These are phyloP conservation scores for Neofusicoccum cordaticola DNA, from an alignment of 2,329 filamentous ascomycete species.

Conservation along the genomic window DNA sequence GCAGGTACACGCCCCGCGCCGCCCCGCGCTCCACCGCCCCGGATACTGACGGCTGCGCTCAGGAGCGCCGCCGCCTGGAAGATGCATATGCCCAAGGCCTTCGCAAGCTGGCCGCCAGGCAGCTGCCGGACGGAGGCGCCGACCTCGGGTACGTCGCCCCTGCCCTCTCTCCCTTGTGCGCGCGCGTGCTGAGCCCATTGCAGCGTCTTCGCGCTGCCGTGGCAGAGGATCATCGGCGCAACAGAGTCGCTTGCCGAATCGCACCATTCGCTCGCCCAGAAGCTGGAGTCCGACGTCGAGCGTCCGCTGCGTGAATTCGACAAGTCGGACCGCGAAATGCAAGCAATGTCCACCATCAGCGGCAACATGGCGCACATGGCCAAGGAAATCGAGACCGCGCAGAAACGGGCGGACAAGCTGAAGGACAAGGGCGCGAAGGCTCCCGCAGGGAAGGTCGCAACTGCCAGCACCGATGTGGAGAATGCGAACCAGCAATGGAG, in stretches of 20 bases:
- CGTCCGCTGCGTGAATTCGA: constrained; percentile 74
- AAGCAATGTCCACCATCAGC: constrained; percentile 76
- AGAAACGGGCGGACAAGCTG: constrained; percentile 82
- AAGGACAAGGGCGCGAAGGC: constrained; percentile 74
- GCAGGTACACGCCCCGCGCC: constrained; percentile 61
- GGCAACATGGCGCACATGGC: constrained; percentile 77
- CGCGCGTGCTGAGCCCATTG: constrained; percentile 6
- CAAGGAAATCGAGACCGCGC: constrained; percentile 78
- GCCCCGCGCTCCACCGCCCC: background rate
- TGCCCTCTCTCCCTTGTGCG: constrained; percentile 21
- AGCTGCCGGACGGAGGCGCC: constrained; percentile 69
- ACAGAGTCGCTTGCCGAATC: constrained; percentile 78
- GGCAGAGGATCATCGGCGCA: constrained; percentile 80
- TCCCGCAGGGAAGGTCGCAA: constrained; percentile 73
- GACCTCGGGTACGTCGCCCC: constrained; percentile 74
- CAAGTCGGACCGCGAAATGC: constrained; percentile 68
- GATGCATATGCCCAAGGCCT: constrained; percentile 82
- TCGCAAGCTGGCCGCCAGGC: constrained; percentile 73
- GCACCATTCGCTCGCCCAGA: constrained; percentile 74
- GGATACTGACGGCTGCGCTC: constrained; percentile 20
- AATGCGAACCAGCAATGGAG: constrained; percentile 85
- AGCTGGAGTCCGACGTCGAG: constrained; percentile 88
- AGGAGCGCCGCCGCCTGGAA: constrained; percentile 92
- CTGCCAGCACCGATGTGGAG: constrained; percentile 70
- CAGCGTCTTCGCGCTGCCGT: constrained; percentile 86